These are phyloP conservation scores for Phytophthora idaei DNA, from an alignment of 352 stramenopile species.

Conservation along the genomic window DNA sequence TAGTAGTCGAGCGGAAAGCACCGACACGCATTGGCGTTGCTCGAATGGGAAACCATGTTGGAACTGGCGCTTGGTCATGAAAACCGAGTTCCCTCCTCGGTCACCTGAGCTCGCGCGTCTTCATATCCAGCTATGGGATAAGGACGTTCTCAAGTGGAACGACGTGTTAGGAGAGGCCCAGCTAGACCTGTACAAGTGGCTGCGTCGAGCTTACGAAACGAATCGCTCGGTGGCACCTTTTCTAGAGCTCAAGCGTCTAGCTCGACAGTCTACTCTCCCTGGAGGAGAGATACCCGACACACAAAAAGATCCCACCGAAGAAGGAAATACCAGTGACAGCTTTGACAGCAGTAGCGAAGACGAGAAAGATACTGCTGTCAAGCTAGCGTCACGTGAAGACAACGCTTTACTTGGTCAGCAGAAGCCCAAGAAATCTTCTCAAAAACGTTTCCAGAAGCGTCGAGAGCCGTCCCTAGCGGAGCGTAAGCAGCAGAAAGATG, in stretches of 20 bases:
- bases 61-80: conserved; percentile 93
- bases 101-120: conserved; percentile 85
- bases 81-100: conserved; percentile 80
- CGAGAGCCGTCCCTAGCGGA: conserved; percentile 19
- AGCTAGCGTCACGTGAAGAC: conserved; percentile 36
- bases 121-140: conserved; percentile 93
- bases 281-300: background rate
- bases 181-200: conserved; percentile 86
- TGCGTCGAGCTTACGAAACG: conserved; percentile 65
- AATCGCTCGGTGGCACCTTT: conserved; percentile 69
- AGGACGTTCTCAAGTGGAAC: conserved; percentile 93
- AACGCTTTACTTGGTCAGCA: conserved; percentile 36
- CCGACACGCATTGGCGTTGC: conserved; percentile 93
- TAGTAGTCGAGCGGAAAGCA: conserved; percentile 47
- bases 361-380: conserved; percentile 33
- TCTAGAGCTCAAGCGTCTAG: conserved; percentile 55
- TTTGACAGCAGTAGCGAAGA: conserved; percentile 13
- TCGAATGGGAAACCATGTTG: conserved; percentile 90
- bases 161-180: conserved; percentile 89
- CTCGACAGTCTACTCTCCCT: conserved; percentile 7
- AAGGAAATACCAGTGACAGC: background rate
- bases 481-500: conserved; percentile 48
- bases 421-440: conserved; percentile 17
- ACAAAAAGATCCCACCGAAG: background rate
- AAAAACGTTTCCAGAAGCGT: conserved; percentile 2